Evolutionary conservation across 2,329 filamentous ascomycete genomes (phyloP).

Genomic region (Beauveria rudraprayagi): DNA sequence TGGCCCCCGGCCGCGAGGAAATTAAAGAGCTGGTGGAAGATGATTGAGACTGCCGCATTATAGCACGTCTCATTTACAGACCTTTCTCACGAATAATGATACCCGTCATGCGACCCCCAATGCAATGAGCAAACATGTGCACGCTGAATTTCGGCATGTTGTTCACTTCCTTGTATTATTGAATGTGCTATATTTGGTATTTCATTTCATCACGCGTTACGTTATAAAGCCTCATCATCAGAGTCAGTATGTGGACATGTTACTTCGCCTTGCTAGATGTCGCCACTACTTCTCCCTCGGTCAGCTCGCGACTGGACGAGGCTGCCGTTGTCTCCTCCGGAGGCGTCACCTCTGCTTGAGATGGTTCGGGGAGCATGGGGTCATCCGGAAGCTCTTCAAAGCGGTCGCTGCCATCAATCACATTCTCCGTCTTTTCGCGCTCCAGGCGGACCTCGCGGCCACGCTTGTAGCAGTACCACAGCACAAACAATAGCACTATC

Average conservation of each 20-base stretch:
- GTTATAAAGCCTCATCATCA: neutral
- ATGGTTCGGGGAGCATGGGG: slow-evolving; percentile 29
- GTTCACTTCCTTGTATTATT: neutral
- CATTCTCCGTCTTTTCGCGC: slow-evolving; percentile 35
- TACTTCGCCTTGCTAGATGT: slow-evolving; percentile 1
- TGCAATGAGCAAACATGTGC: neutral
- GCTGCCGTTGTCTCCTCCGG: neutral
- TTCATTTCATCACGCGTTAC: slow-evolving; percentile 3
- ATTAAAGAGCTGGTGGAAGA: slow-evolving; percentile 61
- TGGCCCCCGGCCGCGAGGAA: slow-evolving; percentile 42
- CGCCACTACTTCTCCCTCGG: neutral
- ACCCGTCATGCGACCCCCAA: neutral
- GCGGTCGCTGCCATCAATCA: slow-evolving; percentile 30
- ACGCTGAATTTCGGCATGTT: neutral
- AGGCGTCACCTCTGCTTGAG: slow-evolving; percentile 14
- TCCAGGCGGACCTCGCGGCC: slow-evolving; percentile 78
- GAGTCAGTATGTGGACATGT: neutral
- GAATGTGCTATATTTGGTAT: neutral
- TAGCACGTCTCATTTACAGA: neutral
- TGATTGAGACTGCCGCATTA: slow-evolving; percentile 30
- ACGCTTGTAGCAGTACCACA: slow-evolving; percentile 98
- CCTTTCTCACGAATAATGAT: slow-evolving; percentile 1
- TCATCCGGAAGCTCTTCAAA: slow-evolving; percentile 45
- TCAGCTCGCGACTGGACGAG: neutral
- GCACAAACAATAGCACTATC: slow-evolving; percentile 77